Conservation (phyloP, 441 rosid genomes). For the Adansonia gregorii region DNA sequence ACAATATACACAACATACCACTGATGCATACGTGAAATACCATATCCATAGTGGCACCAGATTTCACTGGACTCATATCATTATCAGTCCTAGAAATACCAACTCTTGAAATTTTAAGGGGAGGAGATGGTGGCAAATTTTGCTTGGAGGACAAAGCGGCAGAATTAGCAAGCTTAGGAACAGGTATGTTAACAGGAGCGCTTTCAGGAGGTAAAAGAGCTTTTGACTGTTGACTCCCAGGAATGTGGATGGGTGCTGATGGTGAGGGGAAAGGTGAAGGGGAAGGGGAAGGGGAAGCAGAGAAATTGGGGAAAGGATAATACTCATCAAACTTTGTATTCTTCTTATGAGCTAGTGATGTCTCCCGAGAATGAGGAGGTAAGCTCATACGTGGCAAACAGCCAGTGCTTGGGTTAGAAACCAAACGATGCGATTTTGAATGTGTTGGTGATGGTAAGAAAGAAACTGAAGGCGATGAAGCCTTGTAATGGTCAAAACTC, state of each 20-base stretch:
- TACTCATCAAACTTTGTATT: slow-evolving; percentile 56
- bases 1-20: slow-evolving; percentile 11
- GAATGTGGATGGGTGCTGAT: slow-evolving; percentile 63
- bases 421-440: slow-evolving; percentile 65
- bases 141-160: slow-evolving; percentile 51
- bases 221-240: slow-evolving; percentile 46
- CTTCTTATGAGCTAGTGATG: slow-evolving; percentile 49
- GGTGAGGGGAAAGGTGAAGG: slow-evolving; percentile 59
- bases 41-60: slow-evolving; percentile 61
- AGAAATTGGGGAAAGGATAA: slow-evolving; percentile 60
- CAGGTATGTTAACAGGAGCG: slow-evolving; percentile 75
- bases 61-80: slow-evolving; percentile 43
- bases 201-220: slow-evolving; percentile 70
- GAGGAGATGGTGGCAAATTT: slow-evolving; percentile 61
- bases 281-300: slow-evolving; percentile 57
- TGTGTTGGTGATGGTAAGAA: slow-evolving; percentile 83
- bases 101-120: slow-evolving; percentile 47
- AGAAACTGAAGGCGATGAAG: slow-evolving; percentile 68
- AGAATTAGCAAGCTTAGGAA: slow-evolving; percentile 40
- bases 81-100: slow-evolving; percentile 45
- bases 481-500: slow-evolving; percentile 73
- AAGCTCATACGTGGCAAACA: slow-evolving; percentile 47
- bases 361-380: slow-evolving; percentile 69
- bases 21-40: slow-evolving; percentile 42
- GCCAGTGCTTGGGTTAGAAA: slow-evolving; percentile 54